phyloP scores from a whole-genome alignment of 805 yeast genomes.

The Candida adriatica region DNA sequence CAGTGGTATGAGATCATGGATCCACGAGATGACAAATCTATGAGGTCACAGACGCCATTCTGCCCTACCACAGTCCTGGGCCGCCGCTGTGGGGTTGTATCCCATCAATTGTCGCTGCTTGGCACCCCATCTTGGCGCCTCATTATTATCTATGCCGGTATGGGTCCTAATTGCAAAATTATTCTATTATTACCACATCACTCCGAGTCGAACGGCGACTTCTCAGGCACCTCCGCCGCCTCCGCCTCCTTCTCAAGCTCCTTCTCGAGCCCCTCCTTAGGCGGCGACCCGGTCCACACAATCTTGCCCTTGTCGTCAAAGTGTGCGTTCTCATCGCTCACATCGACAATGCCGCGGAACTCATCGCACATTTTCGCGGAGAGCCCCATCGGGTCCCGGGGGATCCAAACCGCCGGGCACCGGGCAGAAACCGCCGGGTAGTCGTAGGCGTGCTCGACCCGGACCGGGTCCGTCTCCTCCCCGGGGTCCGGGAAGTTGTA shows the following conservation, averaged over 20 bases:
- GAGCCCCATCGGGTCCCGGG: constrained; percentile 83
- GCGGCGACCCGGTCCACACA: constrained; percentile 46
- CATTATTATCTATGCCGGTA: no score
- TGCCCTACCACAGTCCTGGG: no score
- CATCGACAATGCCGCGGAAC: constrained; percentile 47
- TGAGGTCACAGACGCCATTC: no score
- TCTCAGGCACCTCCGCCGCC: neutral
- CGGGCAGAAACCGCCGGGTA: constrained; percentile 65
- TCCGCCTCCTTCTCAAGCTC: constrained; percentile 1
- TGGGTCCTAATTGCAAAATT: no score
- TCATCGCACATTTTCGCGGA: constrained; percentile 53
- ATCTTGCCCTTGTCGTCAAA: constrained; percentile 46
- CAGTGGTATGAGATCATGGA: no score
- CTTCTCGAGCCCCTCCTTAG: constrained; percentile 23
- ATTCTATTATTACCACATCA: no score
- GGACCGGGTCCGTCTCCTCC: constrained; percentile 29
- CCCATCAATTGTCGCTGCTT: no score
- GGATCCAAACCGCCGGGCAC: constrained; percentile 85
- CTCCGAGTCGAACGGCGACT: no score
- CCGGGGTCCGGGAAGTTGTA: constrained; percentile 44
- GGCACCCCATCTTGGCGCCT: no score
- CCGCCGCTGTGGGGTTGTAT: no score
- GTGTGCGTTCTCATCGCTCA: constrained; percentile 62
- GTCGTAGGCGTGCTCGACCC: constrained; percentile 58
- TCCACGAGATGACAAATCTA: no score